Percentiles rank a stretch among this genome's conserved stretches.
phyloP scores from a whole-genome alignment of 345 rosid species.

The Raphanus sativus region DNA sequence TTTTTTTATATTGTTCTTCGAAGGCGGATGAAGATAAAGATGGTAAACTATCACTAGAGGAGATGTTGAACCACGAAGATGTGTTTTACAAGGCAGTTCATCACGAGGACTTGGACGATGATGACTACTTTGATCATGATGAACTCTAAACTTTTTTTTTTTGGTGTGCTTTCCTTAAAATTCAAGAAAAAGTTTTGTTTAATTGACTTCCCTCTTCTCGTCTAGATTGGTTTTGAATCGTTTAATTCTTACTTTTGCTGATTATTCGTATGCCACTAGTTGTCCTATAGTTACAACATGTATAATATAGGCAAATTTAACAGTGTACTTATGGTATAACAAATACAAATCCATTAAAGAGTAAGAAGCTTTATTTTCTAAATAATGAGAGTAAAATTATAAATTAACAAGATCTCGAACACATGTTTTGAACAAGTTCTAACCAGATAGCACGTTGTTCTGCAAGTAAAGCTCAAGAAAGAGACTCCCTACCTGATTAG shows the following conservation, averaged over 20 bases:
- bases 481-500: neutral
- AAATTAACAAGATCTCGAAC: neutral
- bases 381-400: neutral
- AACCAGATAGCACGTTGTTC: no score
- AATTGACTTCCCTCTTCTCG: conserved; percentile 7
- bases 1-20: neutral
- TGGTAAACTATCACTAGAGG: conserved; percentile 52
- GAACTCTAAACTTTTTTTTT: conserved; percentile 42
- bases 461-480: no score
- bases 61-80: conserved; percentile 59
- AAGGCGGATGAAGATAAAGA: conserved; percentile 72
- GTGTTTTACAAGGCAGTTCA: conserved; percentile 56
- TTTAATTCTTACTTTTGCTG: conserved; percentile 1
- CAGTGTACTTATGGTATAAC: neutral
- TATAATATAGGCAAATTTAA: neutral
- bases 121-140: conserved; percentile 52
- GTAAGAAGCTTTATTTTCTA: neutral
- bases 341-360: neutral
- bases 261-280: neutral
- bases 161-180: neutral
- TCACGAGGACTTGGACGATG: conserved; percentile 35
- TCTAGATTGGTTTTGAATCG: conserved; percentile 13
- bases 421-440: no score
- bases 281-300: conserved; percentile 6
- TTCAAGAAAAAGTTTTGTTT: neutral